These are phyloP conservation scores for Auricularia heimuer DNA, from an alignment of 768 basidiomycete species.

Conservation along the genomic window DNA sequence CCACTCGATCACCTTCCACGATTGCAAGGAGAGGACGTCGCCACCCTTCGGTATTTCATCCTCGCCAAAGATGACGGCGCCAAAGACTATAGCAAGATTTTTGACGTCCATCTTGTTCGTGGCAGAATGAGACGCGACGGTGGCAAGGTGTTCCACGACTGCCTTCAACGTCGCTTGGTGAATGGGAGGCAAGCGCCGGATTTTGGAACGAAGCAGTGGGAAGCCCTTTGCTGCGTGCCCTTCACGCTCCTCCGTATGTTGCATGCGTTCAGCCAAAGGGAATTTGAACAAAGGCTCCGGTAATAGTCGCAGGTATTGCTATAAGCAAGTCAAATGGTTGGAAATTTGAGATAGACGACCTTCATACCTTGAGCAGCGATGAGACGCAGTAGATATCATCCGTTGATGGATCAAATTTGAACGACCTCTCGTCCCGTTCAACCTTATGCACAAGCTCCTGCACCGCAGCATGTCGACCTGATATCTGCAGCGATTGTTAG, in stretches of 20 bases:
- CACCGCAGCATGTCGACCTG: constrained; percentile 75
- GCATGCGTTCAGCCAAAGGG: constrained; percentile 67
- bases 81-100: constrained; percentile 88
- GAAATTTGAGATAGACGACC: neutral
- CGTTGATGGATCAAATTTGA: constrained; percentile 55
- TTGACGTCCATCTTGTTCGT: constrained; percentile 92
- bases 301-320: constrained; percentile 77
- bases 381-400: constrained; percentile 82
- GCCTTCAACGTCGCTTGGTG: constrained; percentile 79
- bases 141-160: constrained; percentile 71
- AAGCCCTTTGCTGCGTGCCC: constrained; percentile 66
- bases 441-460: constrained; percentile 78
- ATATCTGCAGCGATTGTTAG: constrained; percentile 40
- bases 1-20: constrained; percentile 41
- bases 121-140: constrained; percentile 53
- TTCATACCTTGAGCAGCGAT: constrained; percentile 69
- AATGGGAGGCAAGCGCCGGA: constrained; percentile 70
- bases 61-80: constrained; percentile 82
- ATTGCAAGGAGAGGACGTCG: constrained; percentile 68
- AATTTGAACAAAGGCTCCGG: constrained; percentile 86
- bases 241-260: constrained; percentile 67
- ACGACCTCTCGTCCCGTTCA: constrained; percentile 70
- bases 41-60: constrained; percentile 76
- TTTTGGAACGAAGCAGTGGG: constrained; percentile 72
- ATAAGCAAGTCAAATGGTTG: neutral